Percentiles rank a stretch among this genome's conserved stretches.
Evolutionary conservation across 305 asterid genomes (phyloP).

Genomic region (Withania somnifera): DNA sequence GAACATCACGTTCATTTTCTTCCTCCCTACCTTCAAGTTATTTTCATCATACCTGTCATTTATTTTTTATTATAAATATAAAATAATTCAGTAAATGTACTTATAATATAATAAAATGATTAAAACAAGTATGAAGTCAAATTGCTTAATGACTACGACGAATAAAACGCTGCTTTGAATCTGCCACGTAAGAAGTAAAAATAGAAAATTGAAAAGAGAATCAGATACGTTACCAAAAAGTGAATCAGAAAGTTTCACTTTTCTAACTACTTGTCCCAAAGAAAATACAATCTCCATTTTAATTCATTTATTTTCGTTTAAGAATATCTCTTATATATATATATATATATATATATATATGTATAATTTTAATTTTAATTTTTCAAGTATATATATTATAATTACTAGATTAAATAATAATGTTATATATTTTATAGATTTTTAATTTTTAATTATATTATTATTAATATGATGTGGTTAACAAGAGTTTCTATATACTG

Average conservation of each 20-base stretch:
- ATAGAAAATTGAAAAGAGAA: neutral
- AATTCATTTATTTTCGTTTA: too few relatives aligned
- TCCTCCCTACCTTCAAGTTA: conserved; percentile 69
- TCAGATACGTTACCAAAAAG: conserved; percentile 3
- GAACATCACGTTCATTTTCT: conserved; percentile 77
- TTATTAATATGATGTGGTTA: too few relatives aligned
- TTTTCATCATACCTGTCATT: conserved; percentile 64
- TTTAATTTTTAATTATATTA: too few relatives aligned
- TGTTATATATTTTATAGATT: too few relatives aligned
- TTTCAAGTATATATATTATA: too few relatives aligned
- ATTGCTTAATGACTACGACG: neutral
- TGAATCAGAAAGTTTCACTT: neutral
- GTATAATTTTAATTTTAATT: too few relatives aligned
- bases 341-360: too few relatives aligned
- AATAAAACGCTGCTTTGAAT: neutral
- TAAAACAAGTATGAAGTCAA: neutral
- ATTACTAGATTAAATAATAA: too few relatives aligned
- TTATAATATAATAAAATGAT: neutral
- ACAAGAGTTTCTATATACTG: too few relatives aligned
- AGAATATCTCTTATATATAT: too few relatives aligned
- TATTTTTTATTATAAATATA: neutral
- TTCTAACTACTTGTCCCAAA: neutral
- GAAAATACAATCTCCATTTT: too few relatives aligned
- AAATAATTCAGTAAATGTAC: too few relatives aligned
- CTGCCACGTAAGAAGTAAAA: neutral